Evolutionary conservation across 176 grass and related monocot species (phyloP), one percentile per base, ranked within the genome.

Genomic region (Saccharum spontaneum): DNA sequence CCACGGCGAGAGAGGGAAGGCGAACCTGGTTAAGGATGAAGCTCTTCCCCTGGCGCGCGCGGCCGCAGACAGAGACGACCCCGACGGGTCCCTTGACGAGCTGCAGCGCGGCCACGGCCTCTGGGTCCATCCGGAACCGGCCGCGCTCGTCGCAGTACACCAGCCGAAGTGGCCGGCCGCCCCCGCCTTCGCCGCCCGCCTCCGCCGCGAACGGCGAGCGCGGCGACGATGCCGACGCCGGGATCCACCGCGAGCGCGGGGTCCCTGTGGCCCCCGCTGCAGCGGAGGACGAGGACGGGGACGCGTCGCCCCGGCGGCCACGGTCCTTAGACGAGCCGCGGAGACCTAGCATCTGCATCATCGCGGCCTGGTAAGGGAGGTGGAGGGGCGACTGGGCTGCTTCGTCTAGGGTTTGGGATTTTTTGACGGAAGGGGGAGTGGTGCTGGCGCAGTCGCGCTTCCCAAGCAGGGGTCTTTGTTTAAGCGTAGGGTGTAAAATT

Each of bases 21-120:
- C 31, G 10, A 77, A 98, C 97, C 97, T 98, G 97, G 80, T 98
- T 98, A 28, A 98, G 93, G 11, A 98, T 92, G 80, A 98, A 98
- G 79, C 96, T 98, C 86, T 98, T 98, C 15, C 96, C 96, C 93
- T 98, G 96, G 22, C 96, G 89, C 65, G 96, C 91, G 63, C 96
- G 96, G 46, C 96, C 96, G n/a, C 96, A 98, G 70, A 98, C 97
- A 7, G 97, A 90, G 73, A 98, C 90, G 46, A 98, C 91, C 13
- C 97, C 97, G 63, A 98, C 54, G 71, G 97, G 90, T 10, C 93
- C 97, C 86, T 98, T 98, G 23, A 95, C 93, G 48, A 98, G 93
- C 73, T 95, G 89, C 73, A 98, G 91, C 36, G 89, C 86, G 31
- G 96, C 89, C 7, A 95, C 93, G 1, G 96, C 93, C 88, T 95